Evolutionary conservation across 2,329 filamentous ascomycete genomes (phyloP), one percentile per base, ranked within the genome.

Genomic region (Penicillium sp.): DNA sequence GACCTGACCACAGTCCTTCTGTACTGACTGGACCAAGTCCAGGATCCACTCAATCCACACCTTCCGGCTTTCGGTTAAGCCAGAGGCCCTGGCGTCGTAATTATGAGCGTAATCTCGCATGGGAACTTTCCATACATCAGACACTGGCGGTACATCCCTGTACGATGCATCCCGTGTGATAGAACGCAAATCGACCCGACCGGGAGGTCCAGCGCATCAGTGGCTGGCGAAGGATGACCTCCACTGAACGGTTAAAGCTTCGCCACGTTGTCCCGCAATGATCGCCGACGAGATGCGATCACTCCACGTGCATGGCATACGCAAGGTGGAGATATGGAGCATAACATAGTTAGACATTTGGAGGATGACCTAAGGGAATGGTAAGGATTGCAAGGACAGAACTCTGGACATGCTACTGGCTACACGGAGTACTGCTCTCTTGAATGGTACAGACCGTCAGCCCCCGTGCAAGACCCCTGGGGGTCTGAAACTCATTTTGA

Each of bases 1-100:
- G 10, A 30, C 6, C 6, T 48, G 4, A 25, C 7, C 11, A n/a
- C 14, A n/a, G n/a, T 48, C 45, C 14, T 48, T 3, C 2, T 11
- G n/a, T 48, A n/a, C 6, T 25, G 28, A 35, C 28, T 51, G 48
- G 48, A 28, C 4, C 30, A 46, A 22, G 30, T 19, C 28, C 43
- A 48, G 28, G n/a, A n/a, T 45, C 52, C 55, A 48, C 43, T 46
- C 25, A 30, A 30, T 30, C 16, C n/a, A 48, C 45, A 8, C n/a
- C 38, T 19, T 19, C n/a, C 38, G 19, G n/a, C 2, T 42, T 19
- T 52, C 35, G 51, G 55, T 52, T 46, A 52, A 35, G 30, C 40
- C 43, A 37, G 53, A 26, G 59, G 55, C 16, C 55, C 59, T 43
- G 52, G 40, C 56, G 60, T 59, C 60, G 26, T 48, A 48, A 48